phyloP scores from a whole-genome alignment of 306 rosid species.

The Herpetospermum pedunculosum region DNA sequence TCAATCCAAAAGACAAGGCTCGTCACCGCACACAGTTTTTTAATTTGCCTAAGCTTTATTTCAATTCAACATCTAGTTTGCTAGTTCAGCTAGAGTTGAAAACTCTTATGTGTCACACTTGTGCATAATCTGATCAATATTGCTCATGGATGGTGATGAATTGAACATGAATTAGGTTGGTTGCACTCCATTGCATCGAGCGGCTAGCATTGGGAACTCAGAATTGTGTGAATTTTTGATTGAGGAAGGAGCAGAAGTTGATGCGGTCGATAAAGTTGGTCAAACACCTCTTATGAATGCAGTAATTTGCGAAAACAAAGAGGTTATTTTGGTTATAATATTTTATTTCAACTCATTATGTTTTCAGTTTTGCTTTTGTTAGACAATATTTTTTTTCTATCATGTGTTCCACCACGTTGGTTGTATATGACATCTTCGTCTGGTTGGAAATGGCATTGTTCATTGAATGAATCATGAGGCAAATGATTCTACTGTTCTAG shows the following conservation, averaged over 20 bases:
- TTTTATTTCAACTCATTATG: background rate
- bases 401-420: background rate
- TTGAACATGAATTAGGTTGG: constrained; percentile 47
- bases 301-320: constrained; percentile 61
- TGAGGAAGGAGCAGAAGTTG: constrained; percentile 97
- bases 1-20: constrained; percentile 73
- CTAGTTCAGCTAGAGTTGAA: background rate
- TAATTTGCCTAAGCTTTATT: constrained; percentile 2
- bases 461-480: background rate
- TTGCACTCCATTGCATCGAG: constrained; percentile 88
- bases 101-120: background rate
- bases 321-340: constrained; percentile 30
- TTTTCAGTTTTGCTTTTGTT: background rate
- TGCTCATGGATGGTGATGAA: background rate
- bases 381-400: background rate
- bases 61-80: background rate
- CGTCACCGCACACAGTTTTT: constrained; percentile 17
- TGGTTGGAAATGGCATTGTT: background rate
- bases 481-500: background rate
- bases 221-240: constrained; percentile 72
- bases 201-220: constrained; percentile 79
- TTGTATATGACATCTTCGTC: background rate
- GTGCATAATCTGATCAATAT: background rate
- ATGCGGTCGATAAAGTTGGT: constrained; percentile 59
- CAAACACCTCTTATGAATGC: constrained; percentile 87